Percentiles rank a stretch among this genome's conserved stretches.
phyloP scores from a whole-genome alignment of 2,329 filamentous ascomycete species.

The Ophiostoma piceae region DNA sequence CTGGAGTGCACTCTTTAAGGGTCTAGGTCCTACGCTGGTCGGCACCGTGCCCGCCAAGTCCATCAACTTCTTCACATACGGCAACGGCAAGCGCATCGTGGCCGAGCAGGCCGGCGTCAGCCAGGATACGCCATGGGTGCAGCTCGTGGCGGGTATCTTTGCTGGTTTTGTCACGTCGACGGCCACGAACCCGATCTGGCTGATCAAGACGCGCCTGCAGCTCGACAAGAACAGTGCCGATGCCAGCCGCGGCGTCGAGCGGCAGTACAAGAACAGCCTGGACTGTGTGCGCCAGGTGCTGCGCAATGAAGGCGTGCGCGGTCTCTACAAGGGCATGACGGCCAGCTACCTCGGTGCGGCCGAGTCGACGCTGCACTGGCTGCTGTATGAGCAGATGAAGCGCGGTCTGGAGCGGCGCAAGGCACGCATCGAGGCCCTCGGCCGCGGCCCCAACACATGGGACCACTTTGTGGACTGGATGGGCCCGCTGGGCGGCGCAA shows the following conservation, averaged over 20 bases:
- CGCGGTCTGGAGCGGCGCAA: constrained; percentile 61
- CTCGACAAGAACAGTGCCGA: constrained; percentile 78
- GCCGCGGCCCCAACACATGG: constrained; percentile 61
- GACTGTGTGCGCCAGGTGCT: constrained; percentile 83
- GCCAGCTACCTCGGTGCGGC: constrained; percentile 87
- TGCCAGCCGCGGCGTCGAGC: constrained; percentile 47
- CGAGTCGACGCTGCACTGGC: constrained; percentile 88
- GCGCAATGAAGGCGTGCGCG: constrained; percentile 70
- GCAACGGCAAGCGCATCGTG: constrained; percentile 81
- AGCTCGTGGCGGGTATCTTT: constrained; percentile 67
- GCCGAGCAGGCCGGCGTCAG: constrained; percentile 68
- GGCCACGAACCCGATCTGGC: constrained; percentile 92
- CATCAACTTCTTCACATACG: constrained; percentile 93
- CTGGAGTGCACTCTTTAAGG: constrained; percentile 84
- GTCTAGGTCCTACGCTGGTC: constrained; percentile 81
- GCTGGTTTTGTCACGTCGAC: constrained; percentile 85
- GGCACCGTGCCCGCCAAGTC: constrained; percentile 84
- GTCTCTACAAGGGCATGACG: constrained; percentile 84
- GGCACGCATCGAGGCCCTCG: constrained; percentile 50
- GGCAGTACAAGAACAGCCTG: constrained; percentile 79
- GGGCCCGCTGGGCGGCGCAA: constrained; percentile 73
- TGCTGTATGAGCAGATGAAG: constrained; percentile 92
- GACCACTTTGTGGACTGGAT: constrained; percentile 73
- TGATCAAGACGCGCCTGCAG: constrained; percentile 89
- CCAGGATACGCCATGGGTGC: constrained; percentile 64